Evolutionary conservation across 176 grass and related monocot genomes (phyloP).

Genomic region (Carex scoparia): DNA sequence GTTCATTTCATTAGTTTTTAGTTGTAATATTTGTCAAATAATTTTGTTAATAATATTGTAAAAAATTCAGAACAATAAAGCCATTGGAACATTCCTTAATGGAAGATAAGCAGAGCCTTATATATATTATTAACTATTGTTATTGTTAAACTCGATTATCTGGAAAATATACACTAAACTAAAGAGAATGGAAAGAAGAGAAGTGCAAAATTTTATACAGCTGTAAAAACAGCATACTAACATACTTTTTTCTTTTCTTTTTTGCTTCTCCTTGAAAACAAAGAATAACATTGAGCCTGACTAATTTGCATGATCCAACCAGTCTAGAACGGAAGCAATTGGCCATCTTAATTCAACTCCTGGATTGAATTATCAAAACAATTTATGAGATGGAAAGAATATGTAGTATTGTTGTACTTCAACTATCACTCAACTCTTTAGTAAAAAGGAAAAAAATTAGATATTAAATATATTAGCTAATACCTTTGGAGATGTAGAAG

Average conservation of each 20-base stretch:
- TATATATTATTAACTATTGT: not conserved
- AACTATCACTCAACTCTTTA: not conserved
- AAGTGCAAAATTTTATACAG: constrained; percentile 6
- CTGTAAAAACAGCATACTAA: not conserved
- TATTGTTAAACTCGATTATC: not conserved
- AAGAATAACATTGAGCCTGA: not conserved
- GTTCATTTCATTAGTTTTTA: not conserved
- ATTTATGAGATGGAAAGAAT: not conserved
- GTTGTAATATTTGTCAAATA: not conserved
- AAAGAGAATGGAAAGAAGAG: not conserved
- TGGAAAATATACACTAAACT: not conserved
- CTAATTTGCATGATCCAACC: not conserved
- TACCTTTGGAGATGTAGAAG: constrained; percentile 17
- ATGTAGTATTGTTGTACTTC: not conserved
- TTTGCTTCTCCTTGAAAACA: not conserved
- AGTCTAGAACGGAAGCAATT: not conserved
- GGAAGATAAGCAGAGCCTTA: not conserved
- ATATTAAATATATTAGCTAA: not conserved
- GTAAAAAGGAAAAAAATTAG: not conserved
- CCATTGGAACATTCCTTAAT: not conserved
- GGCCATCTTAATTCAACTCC: constrained; percentile 27
- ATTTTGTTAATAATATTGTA: not conserved
- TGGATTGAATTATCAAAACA: constrained; percentile 4
- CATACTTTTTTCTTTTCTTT: not conserved
- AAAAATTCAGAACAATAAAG: not conserved